Evolutionary conservation across 73 alveolate species (phyloP), one percentile per base, ranked within the genome.

Genomic region (Stentor coeruleus): DNA sequence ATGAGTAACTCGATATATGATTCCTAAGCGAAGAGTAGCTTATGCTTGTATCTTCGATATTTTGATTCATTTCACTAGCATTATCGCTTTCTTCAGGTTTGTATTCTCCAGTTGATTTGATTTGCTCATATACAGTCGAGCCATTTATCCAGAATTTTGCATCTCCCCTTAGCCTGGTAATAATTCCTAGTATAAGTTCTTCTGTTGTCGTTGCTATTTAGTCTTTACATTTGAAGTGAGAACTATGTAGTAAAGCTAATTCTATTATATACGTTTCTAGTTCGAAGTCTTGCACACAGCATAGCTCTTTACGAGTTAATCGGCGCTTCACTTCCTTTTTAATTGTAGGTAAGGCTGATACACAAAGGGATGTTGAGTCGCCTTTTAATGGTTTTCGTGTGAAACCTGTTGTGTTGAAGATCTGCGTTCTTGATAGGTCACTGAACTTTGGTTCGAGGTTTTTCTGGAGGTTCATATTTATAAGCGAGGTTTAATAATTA

Each of bases 321-420:
- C 73, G 15, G 73, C 28, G 15, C 28, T 57, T 57, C 73, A 57
- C 73, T 31, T 57, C 73, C 28, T 31, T n/a, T 57, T 57, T 57
- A 20, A 57, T 57, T 57, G 28, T 57, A 20, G 73, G 73, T 31
- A 57, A 31, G 0, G 73, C 73, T 2, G 73, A n/a, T 57, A 57
- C 28, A 57, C 28, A 20, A n/a, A 57, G 73, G 15, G 73, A 57
- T 1, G 35, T 57, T 0, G 73, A 31, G 28, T 57, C 73, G 73
- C 73, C 73, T 57, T 57, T 57, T 31, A 20, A 20, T 57, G 73
- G 73, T 31, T 57, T 57, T 57, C 73, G 73, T 57, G 73, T 31
- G 2, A 31, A 20, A 31, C 35, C 15, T n/a, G 35, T 57, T 57
- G 73, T 20, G 28, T 57, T 20, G 73, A 57, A 57, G 73, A 57